These are phyloP conservation scores for Cyphellophora europaea DNA, from an alignment of 2,329 filamentous ascomycete species.

Conservation along the genomic window DNA sequence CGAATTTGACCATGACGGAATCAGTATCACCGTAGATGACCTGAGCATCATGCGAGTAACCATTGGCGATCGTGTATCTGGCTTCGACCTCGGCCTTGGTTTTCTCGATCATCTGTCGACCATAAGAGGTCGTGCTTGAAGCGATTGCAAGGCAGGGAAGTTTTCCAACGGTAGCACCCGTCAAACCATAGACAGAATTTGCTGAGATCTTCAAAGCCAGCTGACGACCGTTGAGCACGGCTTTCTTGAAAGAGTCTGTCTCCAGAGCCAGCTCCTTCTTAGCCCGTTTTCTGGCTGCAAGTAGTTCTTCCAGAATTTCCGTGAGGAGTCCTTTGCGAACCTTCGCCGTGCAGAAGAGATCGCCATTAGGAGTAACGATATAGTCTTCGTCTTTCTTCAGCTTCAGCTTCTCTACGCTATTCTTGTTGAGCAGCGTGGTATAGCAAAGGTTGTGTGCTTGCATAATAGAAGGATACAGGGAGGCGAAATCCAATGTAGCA, in stretches of 20 bases:
- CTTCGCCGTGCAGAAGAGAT: conserved; percentile 82
- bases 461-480: conserved; percentile 96
- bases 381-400: conserved; percentile 89
- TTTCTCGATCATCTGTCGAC: conserved; percentile 97
- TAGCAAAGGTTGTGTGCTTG: conserved; percentile 98
- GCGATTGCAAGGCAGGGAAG: conserved; percentile 90
- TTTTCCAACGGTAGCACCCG: conserved; percentile 91
- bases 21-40: conserved; percentile 99
- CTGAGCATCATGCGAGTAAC: conserved; percentile 86
- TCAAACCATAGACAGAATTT: conserved; percentile 96
- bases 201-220: conserved; percentile 92
- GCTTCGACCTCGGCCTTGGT: conserved; percentile 93
- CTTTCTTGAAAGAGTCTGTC: conserved; percentile 94
- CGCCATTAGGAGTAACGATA: conserved; percentile 88
- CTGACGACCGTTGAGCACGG: conserved; percentile 93
- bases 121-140: conserved; percentile 93
- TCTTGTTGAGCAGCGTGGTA: conserved; percentile 79
- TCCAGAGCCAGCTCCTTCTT: conserved; percentile 83
- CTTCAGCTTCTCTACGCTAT: conserved; percentile 62
- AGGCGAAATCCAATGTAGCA: conserved; percentile 96
- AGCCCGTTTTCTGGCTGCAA: conserved; percentile 86
- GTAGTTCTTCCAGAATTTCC: conserved; percentile 89
- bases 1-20: conserved; percentile 99
- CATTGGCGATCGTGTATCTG: conserved; percentile 84
- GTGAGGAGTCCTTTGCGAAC: conserved; percentile 84